phyloP scores from a whole-genome alignment of 768 basidiomycete genomes.

The Suillus subluteus region DNA sequence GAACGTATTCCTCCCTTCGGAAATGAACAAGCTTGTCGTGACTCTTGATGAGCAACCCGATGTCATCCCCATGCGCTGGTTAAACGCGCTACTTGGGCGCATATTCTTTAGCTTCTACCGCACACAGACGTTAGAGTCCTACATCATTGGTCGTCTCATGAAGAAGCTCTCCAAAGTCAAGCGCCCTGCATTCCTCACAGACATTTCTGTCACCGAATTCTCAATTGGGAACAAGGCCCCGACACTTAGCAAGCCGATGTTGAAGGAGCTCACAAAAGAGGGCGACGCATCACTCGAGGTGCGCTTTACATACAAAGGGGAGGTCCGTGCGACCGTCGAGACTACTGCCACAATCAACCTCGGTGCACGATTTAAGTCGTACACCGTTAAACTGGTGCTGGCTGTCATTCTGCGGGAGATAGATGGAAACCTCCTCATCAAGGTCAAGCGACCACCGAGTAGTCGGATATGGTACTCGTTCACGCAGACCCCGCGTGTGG shows the following conservation, averaged over 20 bases:
- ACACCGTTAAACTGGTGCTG: conserved; percentile 86
- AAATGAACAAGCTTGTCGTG: conserved; percentile 83
- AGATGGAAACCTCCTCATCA: conserved; percentile 88
- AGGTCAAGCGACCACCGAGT: conserved; percentile 93
- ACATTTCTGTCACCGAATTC: conserved; percentile 86
- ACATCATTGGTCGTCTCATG: conserved; percentile 88
- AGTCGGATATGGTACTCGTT: conserved; percentile 95
- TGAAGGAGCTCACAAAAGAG: conserved; percentile 94
- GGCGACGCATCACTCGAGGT: conserved; percentile 92
- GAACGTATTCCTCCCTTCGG: conserved; percentile 68
- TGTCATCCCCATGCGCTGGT: conserved; percentile 96
- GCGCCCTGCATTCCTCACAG: conserved; percentile 82
- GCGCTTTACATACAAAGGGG: conserved; percentile 82
- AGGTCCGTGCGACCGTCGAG: conserved; percentile 86
- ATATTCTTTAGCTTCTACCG: conserved; percentile 91
- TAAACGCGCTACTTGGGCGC: conserved; percentile 92
- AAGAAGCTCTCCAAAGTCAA: conserved; percentile 94
- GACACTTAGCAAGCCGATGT: conserved; percentile 94
- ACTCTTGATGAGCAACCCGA: conserved; percentile 93
- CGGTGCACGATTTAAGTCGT: conserved; percentile 84
- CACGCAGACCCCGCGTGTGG: conserved; percentile 86
- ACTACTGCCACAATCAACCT: conserved; percentile 88
- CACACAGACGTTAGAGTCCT: conserved; percentile 79
- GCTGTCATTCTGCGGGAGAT: conserved; percentile 87
- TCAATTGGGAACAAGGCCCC: conserved; percentile 85